Conservation (phyloP, 2,329 filamentous ascomycete species). For the Pseudocercospora eumusae region DNA sequence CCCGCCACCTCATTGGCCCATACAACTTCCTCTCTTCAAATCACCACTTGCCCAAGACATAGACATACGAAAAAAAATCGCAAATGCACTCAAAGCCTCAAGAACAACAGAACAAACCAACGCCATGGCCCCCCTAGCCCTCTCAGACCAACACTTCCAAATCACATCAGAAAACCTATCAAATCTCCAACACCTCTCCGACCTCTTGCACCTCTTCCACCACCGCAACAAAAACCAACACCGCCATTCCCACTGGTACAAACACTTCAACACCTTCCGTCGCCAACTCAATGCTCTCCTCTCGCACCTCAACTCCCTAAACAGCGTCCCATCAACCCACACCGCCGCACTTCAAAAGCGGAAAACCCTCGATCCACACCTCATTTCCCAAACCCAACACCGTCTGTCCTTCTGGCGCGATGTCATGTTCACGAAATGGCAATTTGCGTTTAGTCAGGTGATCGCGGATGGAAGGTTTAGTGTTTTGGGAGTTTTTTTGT, state of each 20-base stretch:
- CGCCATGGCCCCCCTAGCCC: constrained; percentile 8
- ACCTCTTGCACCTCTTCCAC: constrained; percentile 70
- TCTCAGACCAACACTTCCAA: constrained; percentile 8
- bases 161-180: constrained; percentile 6
- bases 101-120: too few relatives aligned
- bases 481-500: constrained; percentile 48
- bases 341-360: constrained; percentile 34
- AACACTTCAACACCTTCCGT: constrained; percentile 68
- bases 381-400: constrained; percentile 31
- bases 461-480: constrained; percentile 50
- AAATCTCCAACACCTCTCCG: constrained; percentile 38
- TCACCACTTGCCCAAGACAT: not conserved
- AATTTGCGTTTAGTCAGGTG: constrained; percentile 47
- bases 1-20: not conserved
- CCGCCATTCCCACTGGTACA: constrained; percentile 78
- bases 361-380: constrained; percentile 28
- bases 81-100: not conserved
- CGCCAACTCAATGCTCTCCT: constrained; percentile 63
- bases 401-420: constrained; percentile 46
- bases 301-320: constrained; percentile 31
- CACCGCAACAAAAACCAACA: constrained; percentile 94
- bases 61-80: not conserved
- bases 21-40: not conserved
- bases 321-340: constrained; percentile 33
- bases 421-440: constrained; percentile 37